These are phyloP conservation scores for Colletotrichum navitas DNA, from an alignment of 2,329 filamentous ascomycete species.

Conservation along the genomic window DNA sequence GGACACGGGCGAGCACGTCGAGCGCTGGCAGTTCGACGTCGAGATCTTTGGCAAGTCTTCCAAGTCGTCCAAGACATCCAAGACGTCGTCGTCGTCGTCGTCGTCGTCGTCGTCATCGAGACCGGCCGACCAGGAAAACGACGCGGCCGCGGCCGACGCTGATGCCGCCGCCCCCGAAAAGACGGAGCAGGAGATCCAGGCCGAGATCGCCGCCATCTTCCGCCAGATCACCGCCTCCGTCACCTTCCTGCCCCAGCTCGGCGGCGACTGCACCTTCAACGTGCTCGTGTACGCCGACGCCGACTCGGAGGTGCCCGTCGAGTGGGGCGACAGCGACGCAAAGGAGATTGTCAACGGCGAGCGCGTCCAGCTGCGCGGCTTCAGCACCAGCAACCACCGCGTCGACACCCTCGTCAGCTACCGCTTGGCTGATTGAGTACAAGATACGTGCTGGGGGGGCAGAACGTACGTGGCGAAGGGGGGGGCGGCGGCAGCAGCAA, in stretches of 20 bases:
- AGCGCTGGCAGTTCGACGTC: conserved; percentile 98
- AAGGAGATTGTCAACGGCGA: conserved; percentile 97
- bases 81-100: conserved; percentile 57
- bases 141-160: conserved; percentile 44
- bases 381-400: conserved; percentile 93
- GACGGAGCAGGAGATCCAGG: conserved; percentile 92
- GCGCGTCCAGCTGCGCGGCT: conserved; percentile 94
- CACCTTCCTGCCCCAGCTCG: conserved; percentile 93
- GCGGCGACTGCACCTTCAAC: conserved; percentile 97
- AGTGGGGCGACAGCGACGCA: conserved; percentile 98
- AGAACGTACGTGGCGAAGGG: too few species aligned
- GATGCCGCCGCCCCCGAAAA: conserved; percentile 72
- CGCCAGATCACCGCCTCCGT: conserved; percentile 98
- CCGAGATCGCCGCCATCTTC: conserved; percentile 96
- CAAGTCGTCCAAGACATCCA: conserved; percentile 12
- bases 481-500: not conserved
- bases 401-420: conserved; percentile 98
- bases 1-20: conserved; percentile 95
- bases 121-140: conserved; percentile 78
- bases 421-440: conserved; percentile 60
- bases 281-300: conserved; percentile 98
- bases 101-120: conserved; percentile 65
- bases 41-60: conserved; percentile 52
- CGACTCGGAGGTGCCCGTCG: conserved; percentile 94
- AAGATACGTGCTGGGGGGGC: too few species aligned